Conservation (phyloP, 1,139 yeast genomes). For the Hanseniaspora gamundiae region DNA sequence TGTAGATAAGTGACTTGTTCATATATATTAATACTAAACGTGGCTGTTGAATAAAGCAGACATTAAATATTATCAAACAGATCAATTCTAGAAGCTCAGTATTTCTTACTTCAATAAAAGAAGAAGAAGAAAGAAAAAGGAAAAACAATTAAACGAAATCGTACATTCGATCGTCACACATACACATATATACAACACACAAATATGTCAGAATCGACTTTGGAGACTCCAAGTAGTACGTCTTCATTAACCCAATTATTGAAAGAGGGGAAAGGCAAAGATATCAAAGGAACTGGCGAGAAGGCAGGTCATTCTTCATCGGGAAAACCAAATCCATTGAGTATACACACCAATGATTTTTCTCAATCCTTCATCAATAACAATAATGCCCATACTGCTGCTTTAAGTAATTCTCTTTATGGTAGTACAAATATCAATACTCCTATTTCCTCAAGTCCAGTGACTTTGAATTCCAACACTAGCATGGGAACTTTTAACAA, state of each 20-base stretch:
- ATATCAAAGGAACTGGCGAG: not conserved
- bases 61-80: no score
- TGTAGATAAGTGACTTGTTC: no score
- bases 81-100: no score
- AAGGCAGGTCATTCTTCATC: not conserved
- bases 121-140: no score
- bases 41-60: no score
- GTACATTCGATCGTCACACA: not conserved
- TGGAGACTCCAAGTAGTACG: conserved; percentile 10
- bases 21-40: no score
- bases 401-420: conserved; percentile 7
- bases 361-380: conserved; percentile 23
- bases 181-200: no score
- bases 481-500: conserved; percentile 2
- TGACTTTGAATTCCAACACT: not conserved
- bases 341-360: conserved; percentile 9
- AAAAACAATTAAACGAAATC: no score
- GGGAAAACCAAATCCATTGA: not conserved
- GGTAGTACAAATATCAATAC: conserved; percentile 1
- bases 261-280: conserved; percentile 22
- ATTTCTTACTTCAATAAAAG: no score
- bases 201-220: no score
- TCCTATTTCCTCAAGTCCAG: conserved; percentile 1
- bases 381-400: conserved; percentile 26
- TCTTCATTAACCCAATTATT: conserved; percentile 25